A percentile compares a stretch with the other conserved stretches of the same genome.
Evolutionary conservation across 805 yeast genomes (phyloP).

Genomic region (Starmerella geochares): DNA sequence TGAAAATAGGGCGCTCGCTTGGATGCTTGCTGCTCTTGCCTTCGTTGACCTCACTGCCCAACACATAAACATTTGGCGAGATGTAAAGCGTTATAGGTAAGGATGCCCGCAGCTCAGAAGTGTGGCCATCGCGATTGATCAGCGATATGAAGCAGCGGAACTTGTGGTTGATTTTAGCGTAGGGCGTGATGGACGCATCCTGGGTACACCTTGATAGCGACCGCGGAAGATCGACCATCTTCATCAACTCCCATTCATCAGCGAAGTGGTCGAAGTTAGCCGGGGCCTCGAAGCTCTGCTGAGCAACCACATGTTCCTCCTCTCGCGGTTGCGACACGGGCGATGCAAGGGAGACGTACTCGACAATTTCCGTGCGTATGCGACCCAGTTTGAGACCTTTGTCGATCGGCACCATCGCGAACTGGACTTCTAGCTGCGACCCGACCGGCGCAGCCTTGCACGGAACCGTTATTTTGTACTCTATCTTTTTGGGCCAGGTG

Average conservation of each 20-base stretch:
- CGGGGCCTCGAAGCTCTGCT: conserved; percentile 38
- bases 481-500: conserved; percentile 90
- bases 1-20: conserved; percentile 19
- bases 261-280: conserved; percentile 27
- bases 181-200: conserved; percentile 63
- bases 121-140: conserved; percentile 82
- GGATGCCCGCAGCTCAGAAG: conserved; percentile 83
- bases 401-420: conserved; percentile 64
- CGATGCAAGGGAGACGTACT: conserved; percentile 43
- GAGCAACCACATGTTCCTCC: conserved; percentile 54
- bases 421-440: conserved; percentile 56
- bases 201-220: conserved; percentile 70
- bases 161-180: conserved; percentile 79
- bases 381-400: conserved; percentile 74
- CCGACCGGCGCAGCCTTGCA: conserved; percentile 87
- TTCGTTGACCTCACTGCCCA: conserved; percentile 5
- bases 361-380: conserved; percentile 58
- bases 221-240: conserved; percentile 56
- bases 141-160: conserved; percentile 70
- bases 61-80: conserved; percentile 69
- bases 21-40: conserved; percentile 20
- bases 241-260: conserved; percentile 67
- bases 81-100: conserved; percentile 70
- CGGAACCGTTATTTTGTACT: conserved; percentile 78
- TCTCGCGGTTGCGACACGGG: conserved; percentile 52